A percentile compares a stretch with the other conserved stretches of the same genome.
Evolutionary conservation across 441 rosid species (phyloP).

Genomic region (Erodium moschatum): DNA sequence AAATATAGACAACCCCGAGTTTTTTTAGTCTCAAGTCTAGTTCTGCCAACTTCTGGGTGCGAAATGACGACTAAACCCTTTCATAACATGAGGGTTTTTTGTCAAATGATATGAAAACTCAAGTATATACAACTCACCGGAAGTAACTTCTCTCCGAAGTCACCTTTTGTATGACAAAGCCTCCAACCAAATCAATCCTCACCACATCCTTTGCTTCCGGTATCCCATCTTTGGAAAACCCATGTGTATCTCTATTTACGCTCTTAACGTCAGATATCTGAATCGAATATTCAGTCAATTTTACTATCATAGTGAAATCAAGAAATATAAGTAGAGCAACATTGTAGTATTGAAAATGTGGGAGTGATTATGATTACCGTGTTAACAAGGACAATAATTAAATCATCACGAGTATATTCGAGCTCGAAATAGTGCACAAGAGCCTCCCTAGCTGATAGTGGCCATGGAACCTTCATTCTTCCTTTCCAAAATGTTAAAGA

Average conservation of each 20-base stretch:
- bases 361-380: slow-evolving; percentile 39
- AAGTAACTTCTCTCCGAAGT: slow-evolving; percentile 64
- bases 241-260: slow-evolving; percentile 46
- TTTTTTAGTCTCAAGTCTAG: too few species aligned
- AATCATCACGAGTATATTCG: slow-evolving; percentile 68
- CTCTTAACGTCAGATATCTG: slow-evolving; percentile 62
- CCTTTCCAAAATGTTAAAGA: slow-evolving; percentile 47
- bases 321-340: slow-evolving; percentile 7
- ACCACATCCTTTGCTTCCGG: slow-evolving; percentile 60
- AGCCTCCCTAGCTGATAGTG: slow-evolving; percentile 68
- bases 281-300: slow-evolving; percentile 17
- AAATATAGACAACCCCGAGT: too few species aligned
- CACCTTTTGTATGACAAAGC: slow-evolving; percentile 84
- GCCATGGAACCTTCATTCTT: slow-evolving; percentile 97
- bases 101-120: background rate
- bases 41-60: too few species aligned
- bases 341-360: slow-evolving; percentile 12
- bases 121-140: slow-evolving; percentile 37
- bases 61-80: too few species aligned
- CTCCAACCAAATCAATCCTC: slow-evolving; percentile 73
- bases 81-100: too few species aligned
- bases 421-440: slow-evolving; percentile 56
- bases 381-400: slow-evolving; percentile 49
- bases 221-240: slow-evolving; percentile 41
- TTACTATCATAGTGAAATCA: background rate